Percentiles rank a stretch among this genome's conserved stretches.
These are phyloP conservation scores for Metschnikowia baotianmanensis DNA, from an alignment of 805 yeast species.

Conservation along the genomic window DNA sequence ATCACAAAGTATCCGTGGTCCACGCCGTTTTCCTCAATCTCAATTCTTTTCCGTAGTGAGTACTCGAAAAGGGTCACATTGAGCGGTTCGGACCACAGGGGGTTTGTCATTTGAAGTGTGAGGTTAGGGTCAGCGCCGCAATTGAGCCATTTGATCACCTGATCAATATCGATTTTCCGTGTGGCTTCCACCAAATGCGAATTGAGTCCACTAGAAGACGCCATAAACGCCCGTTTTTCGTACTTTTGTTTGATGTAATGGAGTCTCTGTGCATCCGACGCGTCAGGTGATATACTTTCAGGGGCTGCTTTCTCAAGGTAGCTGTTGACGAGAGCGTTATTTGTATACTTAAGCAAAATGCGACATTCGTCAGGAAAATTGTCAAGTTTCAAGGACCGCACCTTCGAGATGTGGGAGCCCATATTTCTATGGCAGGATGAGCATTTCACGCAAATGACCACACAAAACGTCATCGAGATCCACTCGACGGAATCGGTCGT, in stretches of 20 bases:
- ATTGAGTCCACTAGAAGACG: slow-evolving; percentile 21
- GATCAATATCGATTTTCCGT: slow-evolving; percentile 46
- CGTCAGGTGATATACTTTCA: slow-evolving; percentile 26
- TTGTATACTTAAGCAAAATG: slow-evolving; percentile 48
- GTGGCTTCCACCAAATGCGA: slow-evolving; percentile 50
- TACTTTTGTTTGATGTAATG: slow-evolving; percentile 69
- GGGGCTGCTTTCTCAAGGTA: slow-evolving; percentile 52
- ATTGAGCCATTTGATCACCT: slow-evolving; percentile 43
- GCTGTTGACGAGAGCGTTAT: slow-evolving; percentile 55
- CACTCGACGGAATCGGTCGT: slow-evolving; percentile 68
- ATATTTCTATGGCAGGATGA: slow-evolving; percentile 85
- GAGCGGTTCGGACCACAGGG: slow-evolving; percentile 18
- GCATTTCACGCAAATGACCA: slow-evolving; percentile 78
- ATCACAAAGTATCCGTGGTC: slow-evolving; percentile 38
- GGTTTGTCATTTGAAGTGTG: slow-evolving; percentile 31
- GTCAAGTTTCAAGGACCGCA: slow-evolving; percentile 77
- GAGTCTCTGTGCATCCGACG: slow-evolving; percentile 48
- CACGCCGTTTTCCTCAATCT: slow-evolving; percentile 14
- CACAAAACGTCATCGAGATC: slow-evolving; percentile 75
- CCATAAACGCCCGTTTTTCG: slow-evolving; percentile 46
- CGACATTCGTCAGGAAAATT: slow-evolving; percentile 59
- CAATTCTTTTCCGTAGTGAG: slow-evolving; percentile 47
- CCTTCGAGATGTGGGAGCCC: slow-evolving; percentile 78
- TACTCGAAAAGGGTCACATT: slow-evolving; percentile 41
- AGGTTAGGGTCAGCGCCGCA: slow-evolving; percentile 49